phyloP scores from a whole-genome alignment of 306 rosid genomes.

The Pueraria montana region DNA sequence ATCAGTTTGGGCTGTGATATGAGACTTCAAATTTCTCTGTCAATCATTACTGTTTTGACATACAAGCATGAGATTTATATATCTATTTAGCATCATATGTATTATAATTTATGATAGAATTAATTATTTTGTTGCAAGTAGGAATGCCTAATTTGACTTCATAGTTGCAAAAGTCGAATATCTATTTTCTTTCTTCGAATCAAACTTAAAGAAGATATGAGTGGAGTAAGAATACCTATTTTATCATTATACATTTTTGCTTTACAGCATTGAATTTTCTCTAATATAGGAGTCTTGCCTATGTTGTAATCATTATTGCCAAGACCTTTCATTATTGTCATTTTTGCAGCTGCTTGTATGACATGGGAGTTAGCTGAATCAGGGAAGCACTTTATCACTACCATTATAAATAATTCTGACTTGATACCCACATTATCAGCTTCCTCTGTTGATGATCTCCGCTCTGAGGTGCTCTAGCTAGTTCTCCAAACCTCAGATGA shows the following conservation, averaged over 20 bases:
- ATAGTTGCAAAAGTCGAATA: slow-evolving; percentile 5
- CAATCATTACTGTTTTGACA: background rate
- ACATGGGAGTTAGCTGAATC: slow-evolving; percentile 99
- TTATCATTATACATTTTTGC: background rate
- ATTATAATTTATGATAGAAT: slow-evolving; percentile 10
- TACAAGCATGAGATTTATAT: background rate
- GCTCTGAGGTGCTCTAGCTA: slow-evolving; percentile 76
- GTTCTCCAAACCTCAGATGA: slow-evolving; percentile 14
- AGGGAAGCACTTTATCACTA: slow-evolving; percentile 91
- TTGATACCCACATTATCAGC: slow-evolving; percentile 94
- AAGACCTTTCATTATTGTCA: slow-evolving; percentile 44
- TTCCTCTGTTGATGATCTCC: slow-evolving; percentile 87
- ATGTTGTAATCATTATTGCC: slow-evolving; percentile 3
- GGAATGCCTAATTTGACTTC: slow-evolving; percentile 15
- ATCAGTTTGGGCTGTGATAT: background rate
- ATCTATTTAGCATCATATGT: background rate
- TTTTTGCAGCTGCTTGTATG: slow-evolving; percentile 93
- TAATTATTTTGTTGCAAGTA: background rate
- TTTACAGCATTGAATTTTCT: slow-evolving; percentile 14
- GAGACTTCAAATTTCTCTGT: slow-evolving; percentile 16
- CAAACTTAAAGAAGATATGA: background rate
- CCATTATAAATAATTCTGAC: slow-evolving; percentile 90
- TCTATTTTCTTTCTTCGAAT: background rate
- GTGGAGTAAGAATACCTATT: background rate
- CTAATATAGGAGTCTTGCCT: background rate